Evolutionary conservation across 345 rosid species (phyloP), one percentile per base, ranked within the genome.

Genomic region (Fremontodendron californicum): DNA sequence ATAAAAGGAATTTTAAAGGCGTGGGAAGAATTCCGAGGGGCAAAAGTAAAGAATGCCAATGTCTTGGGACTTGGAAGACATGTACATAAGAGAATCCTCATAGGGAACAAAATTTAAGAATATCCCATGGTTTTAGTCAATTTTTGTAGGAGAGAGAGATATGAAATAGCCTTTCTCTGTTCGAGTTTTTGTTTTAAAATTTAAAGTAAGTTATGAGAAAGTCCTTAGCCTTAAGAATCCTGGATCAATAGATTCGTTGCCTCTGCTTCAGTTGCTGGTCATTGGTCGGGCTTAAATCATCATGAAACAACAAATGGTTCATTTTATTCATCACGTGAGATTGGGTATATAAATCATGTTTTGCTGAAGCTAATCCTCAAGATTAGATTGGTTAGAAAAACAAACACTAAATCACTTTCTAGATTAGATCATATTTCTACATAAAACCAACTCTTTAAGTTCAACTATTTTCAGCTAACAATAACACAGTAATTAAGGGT

Each of bases 21-120:
- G 27, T 60, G 64, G 37, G 37, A 12, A 58, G 66, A 37, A 35
- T 37, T 37, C 19, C 12, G 39, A 60, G 63, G 66, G 62, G 19
- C 62, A 27, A 58, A 58, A 35, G 23, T 27, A 35, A 31, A 66
- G 9, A 25, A 52, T 45, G 37, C 1, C 21, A 49, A 25, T 69
- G 77, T 72, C 23, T 46, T 27, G 64, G 64, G 19, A 58, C 64
- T 25, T 46, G 43, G 35, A 49, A 27, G 64, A 40, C 25, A 70
- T 77, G 73, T 73, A 75, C 51, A 54, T 15, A 33, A 66, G 49
- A 52, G 79, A 77, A 81, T 67, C 72, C 2, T n/a, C 64, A 12
- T 40, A 43, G 74, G 71, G 57, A 57, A 19, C 73, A 42, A 73
- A 65, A 55, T 48, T 63, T 52, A 40, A 52, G 49, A n/a, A 75